Evolutionary conservation across 352 stramenopile species (phyloP), one percentile per base, ranked within the genome.

Genomic region (Globisporangium recalcitrans): DNA sequence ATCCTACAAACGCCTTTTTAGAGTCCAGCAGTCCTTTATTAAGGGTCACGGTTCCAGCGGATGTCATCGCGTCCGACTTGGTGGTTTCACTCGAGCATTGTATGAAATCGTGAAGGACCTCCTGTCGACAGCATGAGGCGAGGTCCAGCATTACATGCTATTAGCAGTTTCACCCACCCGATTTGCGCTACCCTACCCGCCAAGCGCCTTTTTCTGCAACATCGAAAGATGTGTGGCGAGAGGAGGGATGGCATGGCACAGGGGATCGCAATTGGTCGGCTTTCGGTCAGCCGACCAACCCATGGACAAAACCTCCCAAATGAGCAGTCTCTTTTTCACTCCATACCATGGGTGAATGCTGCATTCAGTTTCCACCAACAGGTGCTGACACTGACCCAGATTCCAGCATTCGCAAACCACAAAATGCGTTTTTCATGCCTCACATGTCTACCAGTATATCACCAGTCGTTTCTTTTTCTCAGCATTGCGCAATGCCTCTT

Each of bases 61-160:
- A 60, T 60, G 54, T 5, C 54, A 48, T 26, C n/a, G 6, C 54
- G 54, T 60, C 54, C 54, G 54, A 60, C 54, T 52, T 29, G 1
- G n/a, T 10, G 0, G 5, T 34, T 16, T 58, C 11, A 58, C 31
- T 16, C 48, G 10, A 14, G 0, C 14, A 34, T 22, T 22, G 31
- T 26, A 55, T 26, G 8, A 9, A 2, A 16, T 19, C 4, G 14
- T 13, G n/a, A 16, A 8, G 9, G 6, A 22, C 21, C 27, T 21
- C 9, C 52, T 32, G 24, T 22, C 36, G 22, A n/a, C 47, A 16
- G 27, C 1, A 9, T 26, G 31, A 5, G 16, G 11, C 22, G 27
- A 31, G 48, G 32, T 55, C 32, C 32, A 2, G 14, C 27, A 4
- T 9, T 19, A 40, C 49, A 38, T 21, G 16, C 49, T 55, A 55